A percentile compares a stretch with the other conserved stretches of the same genome.
Evolutionary conservation across 306 rosid species (phyloP).

Genomic region (Alnus glutinosa): DNA sequence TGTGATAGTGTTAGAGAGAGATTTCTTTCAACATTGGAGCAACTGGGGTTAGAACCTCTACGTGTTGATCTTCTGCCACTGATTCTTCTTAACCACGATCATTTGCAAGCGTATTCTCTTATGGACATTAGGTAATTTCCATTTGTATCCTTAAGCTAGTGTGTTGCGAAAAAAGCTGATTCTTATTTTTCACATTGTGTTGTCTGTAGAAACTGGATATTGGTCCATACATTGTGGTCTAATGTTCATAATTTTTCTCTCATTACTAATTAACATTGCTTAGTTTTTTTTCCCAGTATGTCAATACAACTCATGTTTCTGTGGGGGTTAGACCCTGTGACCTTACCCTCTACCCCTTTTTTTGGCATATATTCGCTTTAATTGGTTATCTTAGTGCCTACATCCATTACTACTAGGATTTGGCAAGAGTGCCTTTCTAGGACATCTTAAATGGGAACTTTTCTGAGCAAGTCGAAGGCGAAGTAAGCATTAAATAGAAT

Average conservation of each 20-base stretch:
- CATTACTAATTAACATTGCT: not conserved
- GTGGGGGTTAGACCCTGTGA: not conserved
- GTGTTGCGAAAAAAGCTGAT: not conserved
- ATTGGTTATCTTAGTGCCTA: not conserved
- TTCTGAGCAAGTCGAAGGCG: not conserved
- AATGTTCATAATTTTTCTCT: not conserved
- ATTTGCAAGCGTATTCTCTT: slow-evolving; percentile 97
- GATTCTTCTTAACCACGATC: slow-evolving; percentile 92
- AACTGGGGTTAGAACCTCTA: slow-evolving; percentile 87
- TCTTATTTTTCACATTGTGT: not conserved
- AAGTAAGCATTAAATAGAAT: not conserved
- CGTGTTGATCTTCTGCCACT: slow-evolving; percentile 98
- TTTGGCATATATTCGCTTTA: not conserved
- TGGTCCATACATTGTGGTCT: not conserved
- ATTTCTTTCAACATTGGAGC: slow-evolving; percentile 83
- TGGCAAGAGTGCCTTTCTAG: not conserved
- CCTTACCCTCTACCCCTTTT: not conserved
- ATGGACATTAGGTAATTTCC: slow-evolving; percentile 92
- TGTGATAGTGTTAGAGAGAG: slow-evolving; percentile 92
- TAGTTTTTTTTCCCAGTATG: no score
- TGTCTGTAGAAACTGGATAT: not conserved
- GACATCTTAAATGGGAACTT: not conserved
- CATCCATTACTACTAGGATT: not conserved
- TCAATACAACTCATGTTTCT: not conserved
- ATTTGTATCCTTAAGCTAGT: slow-evolving; percentile 9